Conservation (phyloP, 805 yeast genomes). For the Schwanniomyces occidentalis region DNA sequence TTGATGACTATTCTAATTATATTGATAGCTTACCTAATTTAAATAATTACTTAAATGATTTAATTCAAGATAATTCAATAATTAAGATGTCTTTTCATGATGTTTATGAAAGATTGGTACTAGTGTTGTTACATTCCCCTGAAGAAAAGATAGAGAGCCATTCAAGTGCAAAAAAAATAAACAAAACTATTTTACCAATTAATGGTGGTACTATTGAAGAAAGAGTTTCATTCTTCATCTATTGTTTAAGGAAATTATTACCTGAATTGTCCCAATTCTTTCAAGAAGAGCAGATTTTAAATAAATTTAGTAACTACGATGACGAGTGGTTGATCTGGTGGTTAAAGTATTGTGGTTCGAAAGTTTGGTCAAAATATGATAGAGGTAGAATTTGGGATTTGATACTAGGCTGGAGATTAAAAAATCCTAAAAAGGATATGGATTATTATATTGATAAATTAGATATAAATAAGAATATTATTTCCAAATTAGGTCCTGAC, state of each 20-base stretch:
- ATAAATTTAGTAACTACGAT: slow-evolving; percentile 55
- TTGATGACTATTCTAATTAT: slow-evolving; percentile 40
- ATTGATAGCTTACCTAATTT: slow-evolving; percentile 32
- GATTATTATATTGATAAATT: slow-evolving; percentile 34
- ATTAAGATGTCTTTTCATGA: slow-evolving; percentile 56
- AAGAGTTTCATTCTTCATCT: slow-evolving; percentile 65
- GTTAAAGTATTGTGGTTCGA: slow-evolving; percentile 88
- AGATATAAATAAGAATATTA: slow-evolving; percentile 28
- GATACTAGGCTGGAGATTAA: slow-evolving; percentile 70
- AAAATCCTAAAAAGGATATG: slow-evolving; percentile 27
- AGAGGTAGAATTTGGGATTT: slow-evolving; percentile 90
- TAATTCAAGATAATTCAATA: slow-evolving; percentile 27
- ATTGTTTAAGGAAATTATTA: slow-evolving; percentile 57
- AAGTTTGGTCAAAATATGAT: slow-evolving; percentile 77
- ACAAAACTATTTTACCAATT: slow-evolving; percentile 44
- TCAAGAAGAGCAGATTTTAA: slow-evolving; percentile 75
- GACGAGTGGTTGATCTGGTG: slow-evolving; percentile 95
- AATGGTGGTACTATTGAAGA: slow-evolving; percentile 68
- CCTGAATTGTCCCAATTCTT: slow-evolving; percentile 79
- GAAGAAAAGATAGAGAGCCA: slow-evolving; percentile 34
- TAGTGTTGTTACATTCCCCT: slow-evolving; percentile 76
- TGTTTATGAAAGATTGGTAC: slow-evolving; percentile 70
- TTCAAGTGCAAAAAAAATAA: slow-evolving; percentile 19
- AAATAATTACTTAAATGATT: slow-evolving; percentile 19
- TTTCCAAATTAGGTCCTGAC: slow-evolving; percentile 55